phyloP scores from a whole-genome alignment of 345 rosid species.

The Eucalyptus pauciflora region DNA sequence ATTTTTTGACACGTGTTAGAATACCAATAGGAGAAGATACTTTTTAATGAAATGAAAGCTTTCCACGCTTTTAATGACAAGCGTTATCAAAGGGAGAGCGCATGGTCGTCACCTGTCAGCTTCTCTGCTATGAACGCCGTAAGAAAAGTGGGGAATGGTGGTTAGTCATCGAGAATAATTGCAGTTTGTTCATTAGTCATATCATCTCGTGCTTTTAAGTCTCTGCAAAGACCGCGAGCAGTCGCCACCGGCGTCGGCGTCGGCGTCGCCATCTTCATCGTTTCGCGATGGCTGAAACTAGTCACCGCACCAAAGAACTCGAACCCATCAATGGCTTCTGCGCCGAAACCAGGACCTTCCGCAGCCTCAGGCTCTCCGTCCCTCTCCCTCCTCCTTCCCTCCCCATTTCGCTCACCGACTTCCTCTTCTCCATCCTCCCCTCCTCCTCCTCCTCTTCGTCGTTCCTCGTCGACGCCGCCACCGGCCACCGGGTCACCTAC shows the following conservation, averaged over 20 bases:
- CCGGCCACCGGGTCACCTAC: not conserved
- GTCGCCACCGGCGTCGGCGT: too few relatives aligned
- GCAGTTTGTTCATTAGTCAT: not conserved
- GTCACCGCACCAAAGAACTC: not conserved
- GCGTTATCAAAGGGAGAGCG: not conserved
- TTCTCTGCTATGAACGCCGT: not conserved
- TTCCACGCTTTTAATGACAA: not conserved
- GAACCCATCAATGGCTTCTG: constrained; percentile 17
- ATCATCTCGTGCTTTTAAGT: not conserved
- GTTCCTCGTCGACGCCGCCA: not conserved
- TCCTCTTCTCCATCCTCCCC: constrained; percentile 4
- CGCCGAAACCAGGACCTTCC: constrained; percentile 3
- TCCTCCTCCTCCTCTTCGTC: not conserved
- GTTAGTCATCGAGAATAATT: not conserved
- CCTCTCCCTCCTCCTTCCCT: not conserved
- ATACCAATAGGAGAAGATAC: too few relatives aligned
- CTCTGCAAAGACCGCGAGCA: not conserved
- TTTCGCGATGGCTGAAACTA: not conserved
- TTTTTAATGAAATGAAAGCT: too few relatives aligned
- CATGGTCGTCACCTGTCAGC: not conserved
- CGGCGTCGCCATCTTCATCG: not conserved
- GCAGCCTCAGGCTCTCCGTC: constrained; percentile 12
- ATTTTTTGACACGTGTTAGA: too few relatives aligned
- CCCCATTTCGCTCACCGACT: constrained; percentile 9
- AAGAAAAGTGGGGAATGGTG: not conserved